Conservation (phyloP, 192 early-diverging fungal genomes). For the Linnemannia elongata region DNA sequence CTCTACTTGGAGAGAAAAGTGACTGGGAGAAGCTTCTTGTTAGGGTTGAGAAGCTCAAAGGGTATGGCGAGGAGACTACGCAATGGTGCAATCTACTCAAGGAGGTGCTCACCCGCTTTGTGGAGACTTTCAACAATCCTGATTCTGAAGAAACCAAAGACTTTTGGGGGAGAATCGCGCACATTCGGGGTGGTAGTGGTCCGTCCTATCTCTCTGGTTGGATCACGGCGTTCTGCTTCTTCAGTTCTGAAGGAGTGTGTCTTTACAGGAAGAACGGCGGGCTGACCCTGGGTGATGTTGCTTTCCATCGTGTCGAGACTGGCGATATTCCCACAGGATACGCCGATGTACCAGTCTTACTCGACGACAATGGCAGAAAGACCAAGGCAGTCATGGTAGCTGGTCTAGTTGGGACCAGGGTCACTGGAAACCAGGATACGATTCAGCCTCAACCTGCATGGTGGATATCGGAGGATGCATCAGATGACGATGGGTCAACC, state of each 20-base stretch:
- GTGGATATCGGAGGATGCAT: conserved; percentile 12
- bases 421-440: background rate
- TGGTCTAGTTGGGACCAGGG: conserved; percentile 14
- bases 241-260: conserved; percentile 12
- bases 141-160: conserved; percentile 10
- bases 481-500: background rate
- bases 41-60: conserved; percentile 16
- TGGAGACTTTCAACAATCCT: conserved; percentile 23
- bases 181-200: conserved; percentile 1
- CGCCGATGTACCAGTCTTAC: conserved; percentile 19
- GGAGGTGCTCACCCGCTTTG: conserved; percentile 17
- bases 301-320: conserved; percentile 16
- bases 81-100: conserved; percentile 19
- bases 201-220: conserved; percentile 20
- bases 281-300: conserved; percentile 1
- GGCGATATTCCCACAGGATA: conserved; percentile 8
- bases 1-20: conserved; percentile 14
- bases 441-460: conserved; percentile 18
- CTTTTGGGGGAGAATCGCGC: conserved; percentile 7
- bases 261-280: background rate
- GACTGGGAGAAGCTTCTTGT: conserved; percentile 30
- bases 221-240: conserved; percentile 26
- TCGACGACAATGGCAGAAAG: conserved; percentile 18
- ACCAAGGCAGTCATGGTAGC: conserved; percentile 14
- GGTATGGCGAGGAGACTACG: conserved; percentile 16